Percentiles rank a stretch among this genome's conserved stretches.
These are phyloP conservation scores for Alternaria sp. DNA, from an alignment of 2,329 filamentous ascomycete species.

Conservation along the genomic window DNA sequence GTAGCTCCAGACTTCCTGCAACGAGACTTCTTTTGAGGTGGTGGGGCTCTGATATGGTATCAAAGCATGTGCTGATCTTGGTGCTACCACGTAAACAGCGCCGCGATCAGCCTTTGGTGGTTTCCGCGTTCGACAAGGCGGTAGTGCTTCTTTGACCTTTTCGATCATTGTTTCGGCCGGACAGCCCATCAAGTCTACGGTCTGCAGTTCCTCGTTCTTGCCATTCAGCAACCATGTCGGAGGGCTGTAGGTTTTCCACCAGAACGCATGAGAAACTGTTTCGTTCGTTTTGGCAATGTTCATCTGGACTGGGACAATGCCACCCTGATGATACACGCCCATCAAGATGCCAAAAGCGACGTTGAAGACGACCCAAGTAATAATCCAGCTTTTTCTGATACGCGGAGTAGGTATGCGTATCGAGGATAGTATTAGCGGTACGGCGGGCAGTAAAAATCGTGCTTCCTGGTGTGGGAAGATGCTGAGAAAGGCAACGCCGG, in stretches of 20 bases:
- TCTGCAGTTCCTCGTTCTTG: conserved; percentile 75
- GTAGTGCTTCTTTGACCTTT: conserved; percentile 67
- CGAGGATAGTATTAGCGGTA: conserved; percentile 80
- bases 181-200: conserved; percentile 78
- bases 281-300: conserved; percentile 75
- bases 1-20: conserved; percentile 76
- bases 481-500: conserved; percentile 75
- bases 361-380: conserved; percentile 75
- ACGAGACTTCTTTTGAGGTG: conserved; percentile 60
- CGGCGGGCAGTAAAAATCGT: conserved; percentile 77
- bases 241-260: conserved; percentile 89
- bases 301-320: conserved; percentile 77
- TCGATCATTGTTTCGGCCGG: conserved; percentile 67
- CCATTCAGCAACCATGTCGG: conserved; percentile 82
- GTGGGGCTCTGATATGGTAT: conserved; percentile 59
- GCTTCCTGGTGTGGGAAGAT: conserved; percentile 83
- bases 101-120: conserved; percentile 59
- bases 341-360: conserved; percentile 73
- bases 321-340: conserved; percentile 84
- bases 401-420: conserved; percentile 70
- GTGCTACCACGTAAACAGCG: conserved; percentile 70
- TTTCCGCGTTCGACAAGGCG: conserved; percentile 47
- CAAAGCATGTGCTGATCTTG: conserved; percentile 74
- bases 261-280: conserved; percentile 73
- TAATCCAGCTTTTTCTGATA: conserved; percentile 60